Evolutionary conservation across 2,329 filamentous ascomycete species (phyloP).

Genomic region (Aphanocladium album): DNA sequence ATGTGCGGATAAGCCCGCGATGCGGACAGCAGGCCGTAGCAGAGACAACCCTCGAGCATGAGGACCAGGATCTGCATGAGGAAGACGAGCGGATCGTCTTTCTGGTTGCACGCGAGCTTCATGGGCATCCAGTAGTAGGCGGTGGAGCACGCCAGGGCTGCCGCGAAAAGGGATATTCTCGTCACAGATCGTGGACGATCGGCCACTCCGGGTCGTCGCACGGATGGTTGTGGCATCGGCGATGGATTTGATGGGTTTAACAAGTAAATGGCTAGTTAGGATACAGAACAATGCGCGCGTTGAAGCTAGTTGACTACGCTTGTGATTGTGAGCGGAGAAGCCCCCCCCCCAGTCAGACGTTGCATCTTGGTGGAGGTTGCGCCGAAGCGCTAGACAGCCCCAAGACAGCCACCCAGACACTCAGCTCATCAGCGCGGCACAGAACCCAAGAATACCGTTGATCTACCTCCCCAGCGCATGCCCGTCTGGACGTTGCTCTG

Average conservation of each 20-base stretch:
- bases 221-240: background rate
- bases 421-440: background rate
- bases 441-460: background rate
- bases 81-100: background rate
- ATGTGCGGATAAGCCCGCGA: background rate
- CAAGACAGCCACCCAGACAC: too few relatives aligned
- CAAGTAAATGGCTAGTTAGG: too few relatives aligned
- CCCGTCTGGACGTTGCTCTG: background rate
- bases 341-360: background rate
- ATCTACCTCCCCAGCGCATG: background rate
- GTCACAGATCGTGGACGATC: background rate
- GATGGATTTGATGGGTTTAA: background rate
- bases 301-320: background rate
- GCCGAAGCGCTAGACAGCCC: background rate
- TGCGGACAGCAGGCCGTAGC: background rate
- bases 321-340: background rate
- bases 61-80: background rate
- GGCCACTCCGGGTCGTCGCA: background rate
- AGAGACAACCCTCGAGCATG: background rate
- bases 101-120: background rate
- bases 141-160: background rate
- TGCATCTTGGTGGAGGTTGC: background rate
- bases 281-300: background rate
- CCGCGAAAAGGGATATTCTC: background rate
- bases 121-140: conserved; percentile 1